Evolutionary conservation across 805 yeast genomes (phyloP).

Genomic region (Cyberlindnera euphorbiiphila): DNA sequence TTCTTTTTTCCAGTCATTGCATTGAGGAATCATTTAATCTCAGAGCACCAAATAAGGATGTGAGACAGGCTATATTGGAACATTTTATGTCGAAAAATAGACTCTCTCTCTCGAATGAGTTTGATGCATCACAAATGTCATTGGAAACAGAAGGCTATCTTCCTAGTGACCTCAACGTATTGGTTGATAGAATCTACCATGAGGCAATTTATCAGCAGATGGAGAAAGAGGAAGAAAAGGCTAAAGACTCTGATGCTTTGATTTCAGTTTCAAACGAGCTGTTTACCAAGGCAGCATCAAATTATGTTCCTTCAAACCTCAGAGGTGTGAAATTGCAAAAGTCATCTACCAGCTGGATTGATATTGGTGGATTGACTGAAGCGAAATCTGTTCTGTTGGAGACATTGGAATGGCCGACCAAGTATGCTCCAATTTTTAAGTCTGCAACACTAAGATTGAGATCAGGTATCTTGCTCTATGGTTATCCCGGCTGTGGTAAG

Average conservation of each 20-base stretch:
- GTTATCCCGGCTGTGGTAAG: conserved; percentile 98
- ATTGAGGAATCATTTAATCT: conserved; percentile 60
- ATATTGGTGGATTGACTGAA: conserved; percentile 81
- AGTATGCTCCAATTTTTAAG: conserved; percentile 91
- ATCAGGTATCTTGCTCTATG: conserved; percentile 87
- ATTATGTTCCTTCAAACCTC: conserved; percentile 74
- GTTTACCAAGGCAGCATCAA: conserved; percentile 56
- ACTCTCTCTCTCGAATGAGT: conserved; percentile 35
- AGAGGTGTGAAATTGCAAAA: conserved; percentile 86
- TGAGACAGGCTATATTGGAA: conserved; percentile 46
- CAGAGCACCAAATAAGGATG: conserved; percentile 64
- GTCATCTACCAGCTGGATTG: conserved; percentile 70
- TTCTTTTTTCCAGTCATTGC: conserved; percentile 63
- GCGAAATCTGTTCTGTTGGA: conserved; percentile 77
- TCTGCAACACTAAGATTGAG: conserved; percentile 82
- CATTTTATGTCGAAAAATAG: conserved; percentile 23
- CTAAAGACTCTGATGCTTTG: neutral
- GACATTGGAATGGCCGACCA: conserved; percentile 96
- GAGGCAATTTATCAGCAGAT: conserved; percentile 31
- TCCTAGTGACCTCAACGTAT: conserved; percentile 72
- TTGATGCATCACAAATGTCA: conserved; percentile 49
- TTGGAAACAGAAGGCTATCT: conserved; percentile 85
- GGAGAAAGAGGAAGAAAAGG: conserved; percentile 8
- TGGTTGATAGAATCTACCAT: conserved; percentile 67
- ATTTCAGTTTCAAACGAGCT: conserved; percentile 31